Conservation (phyloP, 2,329 filamentous ascomycete species). For the Fusarium odoratissimum region DNA sequence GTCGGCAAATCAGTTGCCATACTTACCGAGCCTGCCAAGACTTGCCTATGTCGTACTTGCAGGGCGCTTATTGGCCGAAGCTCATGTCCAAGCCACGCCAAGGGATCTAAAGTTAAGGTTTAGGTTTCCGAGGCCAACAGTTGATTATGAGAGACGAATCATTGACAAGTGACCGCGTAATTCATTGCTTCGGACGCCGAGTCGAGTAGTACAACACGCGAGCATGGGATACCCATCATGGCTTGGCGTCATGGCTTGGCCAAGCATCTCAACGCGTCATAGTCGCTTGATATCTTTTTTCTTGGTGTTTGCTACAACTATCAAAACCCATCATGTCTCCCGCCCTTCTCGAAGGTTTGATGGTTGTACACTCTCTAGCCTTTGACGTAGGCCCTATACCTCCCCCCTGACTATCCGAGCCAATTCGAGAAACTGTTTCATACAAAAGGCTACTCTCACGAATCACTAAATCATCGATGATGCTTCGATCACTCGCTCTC, state of each 20-base stretch:
- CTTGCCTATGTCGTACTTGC: not conserved
- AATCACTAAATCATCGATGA: not conserved
- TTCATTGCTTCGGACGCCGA: constrained; percentile 18
- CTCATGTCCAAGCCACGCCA: constrained; percentile 1
- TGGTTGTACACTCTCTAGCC: not conserved
- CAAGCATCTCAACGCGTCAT: constrained; percentile 25
- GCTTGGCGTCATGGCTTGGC: constrained; percentile 12
- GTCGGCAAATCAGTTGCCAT: constrained; percentile 1
- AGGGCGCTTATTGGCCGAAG: not conserved
- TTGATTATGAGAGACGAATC: constrained; percentile 6
- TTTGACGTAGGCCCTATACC: not conserved
- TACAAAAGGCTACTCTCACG: not conserved
- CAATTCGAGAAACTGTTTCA: not conserved
- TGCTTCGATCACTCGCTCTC: constrained; percentile 19
- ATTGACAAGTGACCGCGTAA: constrained; percentile 14
- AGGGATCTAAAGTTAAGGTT: constrained; percentile 23
- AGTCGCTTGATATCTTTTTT: not conserved
- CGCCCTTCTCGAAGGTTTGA: not conserved
- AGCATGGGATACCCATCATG: not conserved
- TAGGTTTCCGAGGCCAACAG: constrained; percentile 13
- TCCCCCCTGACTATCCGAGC: not conserved
- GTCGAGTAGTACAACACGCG: not conserved
- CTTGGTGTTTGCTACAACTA: not conserved
- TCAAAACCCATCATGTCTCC: not conserved
- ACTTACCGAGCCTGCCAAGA: constrained; percentile 18